Evolutionary conservation across 306 rosid species (phyloP).

Genomic region (Abrus pulchellus): DNA sequence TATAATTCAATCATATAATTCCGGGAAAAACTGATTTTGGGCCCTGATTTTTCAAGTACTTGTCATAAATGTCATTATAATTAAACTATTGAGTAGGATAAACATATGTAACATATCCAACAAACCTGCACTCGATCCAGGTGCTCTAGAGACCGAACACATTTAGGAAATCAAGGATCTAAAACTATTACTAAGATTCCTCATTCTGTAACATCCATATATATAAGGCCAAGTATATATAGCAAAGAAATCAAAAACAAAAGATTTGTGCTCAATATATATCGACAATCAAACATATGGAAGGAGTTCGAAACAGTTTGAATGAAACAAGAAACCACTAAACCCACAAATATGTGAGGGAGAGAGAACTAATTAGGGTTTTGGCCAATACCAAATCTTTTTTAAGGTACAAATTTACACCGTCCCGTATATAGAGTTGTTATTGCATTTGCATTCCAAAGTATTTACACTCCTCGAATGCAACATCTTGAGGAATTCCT

Average conservation of each 20-base stretch:
- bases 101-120: slow-evolving; percentile 14
- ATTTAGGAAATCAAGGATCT: slow-evolving; percentile 42
- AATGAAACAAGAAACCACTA: slow-evolving; percentile 41
- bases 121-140: slow-evolving; percentile 42
- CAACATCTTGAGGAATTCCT: slow-evolving; percentile 51
- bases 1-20: slow-evolving; percentile 58
- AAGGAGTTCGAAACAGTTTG: slow-evolving; percentile 39
- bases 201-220: slow-evolving; percentile 31
- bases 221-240: slow-evolving; percentile 25
- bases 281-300: slow-evolving; percentile 46
- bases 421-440: slow-evolving; percentile 39
- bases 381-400: slow-evolving; percentile 7
- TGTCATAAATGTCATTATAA: not conserved
- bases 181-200: slow-evolving; percentile 42
- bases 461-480: slow-evolving; percentile 62
- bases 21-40: slow-evolving; percentile 25
- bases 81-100: slow-evolving; percentile 12
- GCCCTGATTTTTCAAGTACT: slow-evolving; percentile 21
- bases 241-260: slow-evolving; percentile 24
- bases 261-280: slow-evolving; percentile 35
- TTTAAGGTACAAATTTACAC: slow-evolving; percentile 54
- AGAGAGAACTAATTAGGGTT: slow-evolving; percentile 53
- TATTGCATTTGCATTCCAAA: slow-evolving; percentile 66
- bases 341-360: slow-evolving; percentile 50
- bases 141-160: slow-evolving; percentile 29